Conservation (phyloP, 371 early-diverging fungal species). For the Batrachochytrium dendrobatidis region DNA sequence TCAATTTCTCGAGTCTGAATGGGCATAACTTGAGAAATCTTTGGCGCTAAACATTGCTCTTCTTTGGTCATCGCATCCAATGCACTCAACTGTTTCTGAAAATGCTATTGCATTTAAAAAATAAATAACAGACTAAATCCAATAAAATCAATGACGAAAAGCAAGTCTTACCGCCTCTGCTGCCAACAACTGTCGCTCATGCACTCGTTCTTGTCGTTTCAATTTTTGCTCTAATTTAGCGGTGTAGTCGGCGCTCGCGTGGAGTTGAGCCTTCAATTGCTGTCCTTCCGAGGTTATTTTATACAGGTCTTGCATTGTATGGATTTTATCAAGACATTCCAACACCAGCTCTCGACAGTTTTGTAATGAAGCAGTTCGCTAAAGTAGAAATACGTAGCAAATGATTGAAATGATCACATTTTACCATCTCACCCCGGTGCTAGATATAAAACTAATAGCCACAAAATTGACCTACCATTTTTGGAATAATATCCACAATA, state of each 20-base stretch:
- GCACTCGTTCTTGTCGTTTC: neutral
- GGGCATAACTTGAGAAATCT: too few species aligned
- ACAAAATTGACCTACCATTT: constrained; percentile 8
- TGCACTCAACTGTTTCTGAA: too few species aligned
- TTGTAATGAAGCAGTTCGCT: constrained; percentile 7
- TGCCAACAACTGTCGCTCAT: constrained; percentile 3
- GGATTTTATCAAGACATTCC: constrained; percentile 9
- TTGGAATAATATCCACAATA: constrained; percentile 7
- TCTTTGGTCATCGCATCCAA: too few species aligned
- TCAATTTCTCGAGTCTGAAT: too few species aligned
- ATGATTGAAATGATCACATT: neutral
- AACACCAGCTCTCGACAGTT: constrained; percentile 11
- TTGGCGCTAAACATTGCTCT: too few species aligned
- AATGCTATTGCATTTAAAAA: too few species aligned
- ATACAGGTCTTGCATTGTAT: neutral
- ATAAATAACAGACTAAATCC: neutral
- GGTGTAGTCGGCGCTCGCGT: constrained; percentile 1
- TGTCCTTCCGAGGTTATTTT: constrained; percentile 9
- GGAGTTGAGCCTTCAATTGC: constrained; percentile 3
- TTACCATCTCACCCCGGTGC: neutral
- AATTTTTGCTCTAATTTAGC: constrained; percentile 1
- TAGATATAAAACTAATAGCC: too few species aligned
- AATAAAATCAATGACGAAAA: neutral
- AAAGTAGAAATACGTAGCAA: neutral
- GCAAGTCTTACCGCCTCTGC: neutral